Percentiles rank a stretch among this genome's conserved stretches.
phyloP scores from a whole-genome alignment of 2,329 filamentous ascomycete species.

The Akanthomyces lecanii region DNA sequence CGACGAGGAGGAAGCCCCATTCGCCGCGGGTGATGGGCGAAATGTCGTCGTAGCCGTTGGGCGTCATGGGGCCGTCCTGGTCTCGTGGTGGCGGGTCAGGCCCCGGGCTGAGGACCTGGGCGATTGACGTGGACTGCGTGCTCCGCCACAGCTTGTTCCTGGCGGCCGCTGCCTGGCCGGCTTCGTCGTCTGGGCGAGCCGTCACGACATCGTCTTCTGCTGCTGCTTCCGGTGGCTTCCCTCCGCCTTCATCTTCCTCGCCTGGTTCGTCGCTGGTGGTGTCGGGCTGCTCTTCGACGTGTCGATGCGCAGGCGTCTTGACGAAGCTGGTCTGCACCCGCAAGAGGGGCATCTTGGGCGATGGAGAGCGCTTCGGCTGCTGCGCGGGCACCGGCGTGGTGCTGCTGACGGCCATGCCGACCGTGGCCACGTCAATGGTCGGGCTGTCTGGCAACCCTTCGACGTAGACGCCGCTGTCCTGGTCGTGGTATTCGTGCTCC shows the following conservation, averaged over 20 bases:
- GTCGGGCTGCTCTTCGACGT: too few species aligned
- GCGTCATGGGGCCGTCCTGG: slow-evolving; percentile 42
- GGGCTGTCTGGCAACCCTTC: slow-evolving; percentile 1
- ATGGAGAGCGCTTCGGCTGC: neutral
- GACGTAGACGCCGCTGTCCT: slow-evolving; percentile 7
- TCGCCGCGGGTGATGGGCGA: slow-evolving; percentile 59
- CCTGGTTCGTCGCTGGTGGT: neutral
- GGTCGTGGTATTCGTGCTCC: neutral
- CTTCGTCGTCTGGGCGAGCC: slow-evolving; percentile 24
- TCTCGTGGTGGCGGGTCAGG: neutral
- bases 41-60: slow-evolving; percentile 58
- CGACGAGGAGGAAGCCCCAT: slow-evolving; percentile 58
- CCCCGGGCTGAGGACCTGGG: slow-evolving; percentile 37
- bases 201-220: neutral
- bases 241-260: neutral
- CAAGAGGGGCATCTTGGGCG: slow-evolving; percentile 26
- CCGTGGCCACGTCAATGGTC: neutral
- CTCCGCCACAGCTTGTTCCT: slow-evolving; percentile 31
- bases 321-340: slow-evolving; percentile 44
- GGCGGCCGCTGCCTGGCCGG: slow-evolving; percentile 35
- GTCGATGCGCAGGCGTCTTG: slow-evolving; percentile 14
- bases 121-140: slow-evolving; percentile 35
- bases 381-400: neutral
- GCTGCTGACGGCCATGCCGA: neutral
- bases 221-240: slow-evolving; percentile 13